A percentile compares a stretch with the other conserved stretches of the same genome.
These are phyloP conservation scores for Spathaspora arborariae DNA, from an alignment of 805 yeast genomes.

Conservation along the genomic window DNA sequence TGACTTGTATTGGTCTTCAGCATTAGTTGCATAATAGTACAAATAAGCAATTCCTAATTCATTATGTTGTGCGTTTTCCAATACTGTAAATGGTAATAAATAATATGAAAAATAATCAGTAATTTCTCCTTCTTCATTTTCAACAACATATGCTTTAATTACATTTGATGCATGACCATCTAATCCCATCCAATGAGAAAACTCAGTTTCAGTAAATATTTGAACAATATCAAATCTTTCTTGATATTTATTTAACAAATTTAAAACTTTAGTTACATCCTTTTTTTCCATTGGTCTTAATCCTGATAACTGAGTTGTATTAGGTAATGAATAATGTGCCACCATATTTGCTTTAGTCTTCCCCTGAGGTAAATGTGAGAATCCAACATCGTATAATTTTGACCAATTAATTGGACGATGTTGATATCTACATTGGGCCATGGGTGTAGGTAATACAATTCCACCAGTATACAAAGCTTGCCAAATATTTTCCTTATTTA, in stretches of 20 bases:
- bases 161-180: conserved; percentile 47
- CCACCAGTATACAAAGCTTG: conserved; percentile 97
- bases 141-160: conserved; percentile 76
- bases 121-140: conserved; percentile 55
- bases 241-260: conserved; percentile 61
- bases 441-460: conserved; percentile 85
- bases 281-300: conserved; percentile 51
- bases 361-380: conserved; percentile 71
- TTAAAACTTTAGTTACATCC: conserved; percentile 65
- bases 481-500: conserved; percentile 82
- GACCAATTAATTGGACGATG: conserved; percentile 95
- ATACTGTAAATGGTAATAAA: conserved; percentile 80
- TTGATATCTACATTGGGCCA: conserved; percentile 80
- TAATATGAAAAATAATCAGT: conserved; percentile 91
- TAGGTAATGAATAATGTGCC: conserved; percentile 55
- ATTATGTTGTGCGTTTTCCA: conserved; percentile 58
- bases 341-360: conserved; percentile 67
- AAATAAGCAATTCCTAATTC: conserved; percentile 83
- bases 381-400: conserved; percentile 85
- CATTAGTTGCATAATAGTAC: conserved; percentile 82
- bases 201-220: conserved; percentile 61
- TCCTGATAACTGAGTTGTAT: conserved; percentile 46
- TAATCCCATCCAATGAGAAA: conserved; percentile 72
- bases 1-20: conserved; percentile 47
- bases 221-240: conserved; percentile 70